These are phyloP conservation scores for Lepiota subincarnata DNA, from an alignment of 768 basidiomycete species.

Conservation along the genomic window DNA sequence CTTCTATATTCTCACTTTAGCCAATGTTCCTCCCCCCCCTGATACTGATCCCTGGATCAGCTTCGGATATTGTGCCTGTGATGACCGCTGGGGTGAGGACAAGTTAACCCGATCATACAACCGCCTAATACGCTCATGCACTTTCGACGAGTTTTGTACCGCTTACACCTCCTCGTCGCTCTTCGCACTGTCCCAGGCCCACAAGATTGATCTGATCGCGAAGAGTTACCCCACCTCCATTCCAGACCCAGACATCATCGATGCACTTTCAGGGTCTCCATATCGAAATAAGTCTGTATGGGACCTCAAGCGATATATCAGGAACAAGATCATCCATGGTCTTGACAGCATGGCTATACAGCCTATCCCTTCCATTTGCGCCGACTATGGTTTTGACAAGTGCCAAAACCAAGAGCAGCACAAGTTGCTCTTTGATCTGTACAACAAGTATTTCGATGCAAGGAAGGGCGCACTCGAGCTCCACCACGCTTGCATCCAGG, in stretches of 20 bases:
- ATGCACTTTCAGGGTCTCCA: slow-evolving; percentile 18
- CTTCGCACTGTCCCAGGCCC: slow-evolving; percentile 22
- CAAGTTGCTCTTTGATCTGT: slow-evolving; percentile 25
- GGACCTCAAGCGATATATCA: slow-evolving; percentile 30
- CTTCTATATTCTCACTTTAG: neutral
- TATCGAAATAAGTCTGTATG: slow-evolving; percentile 30
- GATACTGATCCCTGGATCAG: slow-evolving; percentile 16
- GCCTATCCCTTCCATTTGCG: slow-evolving; percentile 10
- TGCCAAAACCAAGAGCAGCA: slow-evolving; percentile 24
- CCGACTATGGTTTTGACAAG: slow-evolving; percentile 34
- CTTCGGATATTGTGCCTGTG: slow-evolving; percentile 23
- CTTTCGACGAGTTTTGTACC: slow-evolving; percentile 30
- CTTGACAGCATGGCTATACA: slow-evolving; percentile 2
- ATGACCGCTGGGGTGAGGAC: no score
- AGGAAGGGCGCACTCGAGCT: no score
- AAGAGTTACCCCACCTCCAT: no score
- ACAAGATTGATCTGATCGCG: slow-evolving; percentile 26
- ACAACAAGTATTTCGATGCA: slow-evolving; percentile 27
- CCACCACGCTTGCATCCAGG: no score
- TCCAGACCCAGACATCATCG: no score
- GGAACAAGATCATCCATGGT: slow-evolving; percentile 3
- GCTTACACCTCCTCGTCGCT: slow-evolving; percentile 24
- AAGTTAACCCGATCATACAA: no score
- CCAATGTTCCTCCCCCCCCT: slow-evolving; percentile 13
- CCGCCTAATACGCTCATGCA: slow-evolving; percentile 22